Base-by-base conservation (phyloP, 2,329 filamentous ascomycete species). In the Aspergillus fumigatus region DNA sequence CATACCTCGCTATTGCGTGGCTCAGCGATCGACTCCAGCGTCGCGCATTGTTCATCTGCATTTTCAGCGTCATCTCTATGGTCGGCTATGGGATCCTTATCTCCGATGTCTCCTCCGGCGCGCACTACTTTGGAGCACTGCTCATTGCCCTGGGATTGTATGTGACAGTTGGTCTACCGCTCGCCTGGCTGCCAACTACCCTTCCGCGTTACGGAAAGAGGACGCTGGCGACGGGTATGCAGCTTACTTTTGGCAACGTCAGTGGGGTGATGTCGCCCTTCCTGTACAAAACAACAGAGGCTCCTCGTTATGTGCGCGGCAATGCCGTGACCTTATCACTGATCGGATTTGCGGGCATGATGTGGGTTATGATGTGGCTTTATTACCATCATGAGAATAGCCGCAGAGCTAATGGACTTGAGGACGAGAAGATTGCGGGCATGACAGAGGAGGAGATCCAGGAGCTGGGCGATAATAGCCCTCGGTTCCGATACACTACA, bases 121-220 rank as follows among this genome's bases (percentile, higher is more conserved):
- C 85, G 6, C 87, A 88, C 62, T 92, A 91, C 65, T 88, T 89
- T 61, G 89, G 84, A 1, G 91, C 88, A 59, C 88, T 92, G 70
- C 75, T 93, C n/a, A 83, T 92, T 0, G 88, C 89, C 0, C 80
- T 85, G 58, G 89, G 89, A 0, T 69, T 93, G 2, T 93, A 92
- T 62, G 79, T 84, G 14, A 73, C 75, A 7, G 80, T 84, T 11
- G 82, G 82, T 1, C 65, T 85, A 21, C 81, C 81, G 4, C 71
- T 84, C 8, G 81, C 82, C 3, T 84, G 82, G 83, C 60, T 77
- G n/a, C 74, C 87, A 0, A 85, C 82, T 19, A 92, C 91, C 58
- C 81, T 82, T 17, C 89, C 89, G 1, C 79, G 89, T 7, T 92
- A 91, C 62, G 88, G 88, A 9, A 92, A 92, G 71, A 79, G 89